These are phyloP conservation scores for Rostrohypoxylon terebratum DNA, from an alignment of 495 filamentous ascomycete genomes.

Conservation along the genomic window DNA sequence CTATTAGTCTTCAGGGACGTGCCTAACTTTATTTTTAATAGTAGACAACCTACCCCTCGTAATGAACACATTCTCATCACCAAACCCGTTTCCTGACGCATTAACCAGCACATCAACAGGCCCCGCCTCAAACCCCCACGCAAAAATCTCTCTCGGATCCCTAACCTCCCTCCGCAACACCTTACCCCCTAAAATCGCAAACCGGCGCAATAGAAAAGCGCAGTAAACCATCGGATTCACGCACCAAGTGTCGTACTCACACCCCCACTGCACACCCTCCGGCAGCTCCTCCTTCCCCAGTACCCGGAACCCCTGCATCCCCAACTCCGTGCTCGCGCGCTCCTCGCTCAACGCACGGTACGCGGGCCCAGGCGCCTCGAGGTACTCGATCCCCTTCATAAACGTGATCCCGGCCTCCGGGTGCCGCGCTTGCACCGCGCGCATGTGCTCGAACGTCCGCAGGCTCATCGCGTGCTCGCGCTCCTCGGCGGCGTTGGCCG, in stretches of 20 bases:
- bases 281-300: conserved; percentile 58
- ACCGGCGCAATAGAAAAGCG: conserved; percentile 64
- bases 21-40: not conserved
- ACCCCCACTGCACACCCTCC: conserved; percentile 64
- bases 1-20: conserved; percentile 6
- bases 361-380: conserved; percentile 61
- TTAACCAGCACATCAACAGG: conserved; percentile 67
- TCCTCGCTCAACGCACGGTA: conserved; percentile 50
- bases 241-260: conserved; percentile 67
- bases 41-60: conserved; percentile 58
- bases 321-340: conserved; percentile 51
- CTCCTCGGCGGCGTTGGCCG: conserved; percentile 41
- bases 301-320: conserved; percentile 60
- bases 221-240: conserved; percentile 74
- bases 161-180: conserved; percentile 59
- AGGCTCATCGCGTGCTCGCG: conserved; percentile 64
- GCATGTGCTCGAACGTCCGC: conserved; percentile 65
- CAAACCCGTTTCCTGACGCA: conserved; percentile 68
- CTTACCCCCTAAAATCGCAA: conserved; percentile 63
- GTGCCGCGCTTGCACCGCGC: conserved; percentile 52
- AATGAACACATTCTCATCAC: conserved; percentile 63
- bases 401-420: conserved; percentile 65
- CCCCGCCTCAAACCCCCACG: conserved; percentile 48
- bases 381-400: conserved; percentile 68
- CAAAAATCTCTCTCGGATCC: conserved; percentile 61